phyloP scores from a whole-genome alignment of 805 yeast species.

The Barnettozyma pratensis region DNA sequence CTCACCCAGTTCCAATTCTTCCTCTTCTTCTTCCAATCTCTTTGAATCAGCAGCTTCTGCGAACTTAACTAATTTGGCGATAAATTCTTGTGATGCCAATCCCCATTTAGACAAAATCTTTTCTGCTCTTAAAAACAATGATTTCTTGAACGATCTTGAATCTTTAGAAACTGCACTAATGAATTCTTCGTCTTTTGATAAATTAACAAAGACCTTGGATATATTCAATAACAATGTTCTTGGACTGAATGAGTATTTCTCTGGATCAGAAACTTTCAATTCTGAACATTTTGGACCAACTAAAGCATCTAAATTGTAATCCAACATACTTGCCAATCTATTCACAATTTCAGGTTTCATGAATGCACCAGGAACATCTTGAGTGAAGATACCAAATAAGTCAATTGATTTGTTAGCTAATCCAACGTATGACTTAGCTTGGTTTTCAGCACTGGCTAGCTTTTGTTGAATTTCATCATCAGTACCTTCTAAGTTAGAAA shows the following conservation, averaged over 20 bases:
- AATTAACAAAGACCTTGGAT: constrained; percentile 69
- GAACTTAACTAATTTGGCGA: constrained; percentile 48
- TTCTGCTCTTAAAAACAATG: constrained; percentile 66
- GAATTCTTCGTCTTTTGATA: constrained; percentile 61
- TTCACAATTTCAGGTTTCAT: constrained; percentile 87
- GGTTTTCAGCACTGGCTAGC: constrained; percentile 60
- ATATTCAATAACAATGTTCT: constrained; percentile 61
- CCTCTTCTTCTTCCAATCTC: constrained; percentile 63
- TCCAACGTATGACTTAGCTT: constrained; percentile 77
- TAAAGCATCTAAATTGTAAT: constrained; percentile 84
- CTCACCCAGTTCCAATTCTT: constrained; percentile 85
- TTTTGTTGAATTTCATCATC: constrained; percentile 57
- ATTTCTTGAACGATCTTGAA: constrained; percentile 76
- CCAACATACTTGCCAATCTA: constrained; percentile 91
- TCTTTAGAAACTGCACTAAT: constrained; percentile 81
- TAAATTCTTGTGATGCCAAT: constrained; percentile 50
- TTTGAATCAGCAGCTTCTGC: constrained; percentile 60
- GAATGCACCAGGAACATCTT: constrained; percentile 83
- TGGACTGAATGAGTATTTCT: constrained; percentile 79
- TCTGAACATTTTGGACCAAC: constrained; percentile 94
- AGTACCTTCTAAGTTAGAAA: constrained; percentile 39
- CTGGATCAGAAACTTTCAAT: constrained; percentile 79
- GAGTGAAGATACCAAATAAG: constrained; percentile 74
- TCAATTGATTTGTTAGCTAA: constrained; percentile 78
- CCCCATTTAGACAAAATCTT: constrained; percentile 53